phyloP scores from a whole-genome alignment of 805 yeast genomes.

The Kluyveromyces dobzhanskii region DNA sequence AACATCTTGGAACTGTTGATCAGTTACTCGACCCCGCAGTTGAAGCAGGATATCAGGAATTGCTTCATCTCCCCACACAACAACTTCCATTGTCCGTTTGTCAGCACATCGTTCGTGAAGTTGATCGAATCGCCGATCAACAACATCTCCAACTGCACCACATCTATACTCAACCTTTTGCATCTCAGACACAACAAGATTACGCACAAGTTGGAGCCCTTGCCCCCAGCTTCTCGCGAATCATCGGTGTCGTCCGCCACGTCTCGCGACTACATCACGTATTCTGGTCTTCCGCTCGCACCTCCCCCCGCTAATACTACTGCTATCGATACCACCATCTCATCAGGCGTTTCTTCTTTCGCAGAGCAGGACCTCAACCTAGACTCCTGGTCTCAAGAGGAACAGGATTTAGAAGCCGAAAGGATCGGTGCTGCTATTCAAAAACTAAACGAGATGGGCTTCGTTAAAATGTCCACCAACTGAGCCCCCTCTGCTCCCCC shows the following conservation, averaged over 20 bases:
- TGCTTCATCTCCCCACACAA: neutral
- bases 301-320: neutral
- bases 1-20: conserved; percentile 6
- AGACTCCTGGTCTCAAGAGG: conserved; percentile 8
- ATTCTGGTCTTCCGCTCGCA: neutral
- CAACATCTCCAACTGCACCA: conserved; percentile 1
- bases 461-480: conserved; percentile 4
- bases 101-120: conserved; percentile 1
- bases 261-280: neutral
- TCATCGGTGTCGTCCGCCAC: too few species aligned
- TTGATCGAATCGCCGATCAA: conserved; percentile 4
- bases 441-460: conserved; percentile 9
- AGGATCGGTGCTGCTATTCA: conserved; percentile 6
- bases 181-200: neutral
- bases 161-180: conserved; percentile 1
- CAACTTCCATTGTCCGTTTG: neutral
- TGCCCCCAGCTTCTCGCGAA: neutral
- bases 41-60: conserved; percentile 3
- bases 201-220: neutral
- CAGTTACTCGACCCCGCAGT: conserved; percentile 1
- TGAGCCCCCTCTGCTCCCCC: too few species aligned
- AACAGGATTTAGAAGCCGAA: conserved; percentile 6
- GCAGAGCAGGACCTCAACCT: too few species aligned
- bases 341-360: neutral
- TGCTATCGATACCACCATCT: neutral